Evolutionary conservation across 352 stramenopile genomes (phyloP).

Genomic region (Phytopythium cucurbitacearum): DNA sequence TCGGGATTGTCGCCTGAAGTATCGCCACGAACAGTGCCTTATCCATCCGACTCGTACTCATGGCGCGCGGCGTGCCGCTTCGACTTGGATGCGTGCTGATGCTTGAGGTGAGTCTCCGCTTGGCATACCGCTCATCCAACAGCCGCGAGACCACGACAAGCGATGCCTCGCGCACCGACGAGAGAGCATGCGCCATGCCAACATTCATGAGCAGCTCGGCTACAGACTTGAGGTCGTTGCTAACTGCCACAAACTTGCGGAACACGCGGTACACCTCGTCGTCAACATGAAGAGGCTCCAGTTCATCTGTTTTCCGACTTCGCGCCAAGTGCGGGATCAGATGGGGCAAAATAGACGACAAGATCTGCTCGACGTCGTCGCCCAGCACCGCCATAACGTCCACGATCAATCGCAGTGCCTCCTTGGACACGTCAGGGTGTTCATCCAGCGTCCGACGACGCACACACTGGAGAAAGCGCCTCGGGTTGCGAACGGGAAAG

Average conservation of each 20-base stretch:
- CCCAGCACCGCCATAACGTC: slow-evolving; percentile 65
- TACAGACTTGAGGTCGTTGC: slow-evolving; percentile 55
- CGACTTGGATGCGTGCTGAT: slow-evolving; percentile 6
- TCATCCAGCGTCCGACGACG: slow-evolving; percentile 49
- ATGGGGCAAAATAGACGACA: slow-evolving; percentile 64
- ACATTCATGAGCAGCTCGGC: slow-evolving; percentile 59
- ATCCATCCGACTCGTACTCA: slow-evolving; percentile 26
- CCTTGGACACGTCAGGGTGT: slow-evolving; percentile 35
- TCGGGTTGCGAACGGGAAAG: slow-evolving; percentile 67
- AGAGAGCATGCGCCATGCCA: slow-evolving; percentile 36
- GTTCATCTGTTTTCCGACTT: no score
- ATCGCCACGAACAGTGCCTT: slow-evolving; percentile 48
- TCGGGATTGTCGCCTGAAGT: slow-evolving; percentile 52
- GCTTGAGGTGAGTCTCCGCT: slow-evolving; percentile 1
- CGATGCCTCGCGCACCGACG: slow-evolving; percentile 42
- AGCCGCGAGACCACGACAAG: slow-evolving; percentile 41
- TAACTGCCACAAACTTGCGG: slow-evolving; percentile 51
- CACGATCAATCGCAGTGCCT: slow-evolving; percentile 53
- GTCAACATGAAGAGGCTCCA: not conserved
- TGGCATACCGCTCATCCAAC: slow-evolving; percentile 48
- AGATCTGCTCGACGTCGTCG: slow-evolving; percentile 60
- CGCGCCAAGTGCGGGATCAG: slow-evolving; percentile 39
- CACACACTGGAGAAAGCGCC: slow-evolving; percentile 69
- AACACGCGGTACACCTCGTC: slow-evolving; percentile 65
- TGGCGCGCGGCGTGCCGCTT: not conserved